These are phyloP conservation scores for Suhomyces canberraensis DNA, from an alignment of 805 yeast species.

Conservation along the genomic window DNA sequence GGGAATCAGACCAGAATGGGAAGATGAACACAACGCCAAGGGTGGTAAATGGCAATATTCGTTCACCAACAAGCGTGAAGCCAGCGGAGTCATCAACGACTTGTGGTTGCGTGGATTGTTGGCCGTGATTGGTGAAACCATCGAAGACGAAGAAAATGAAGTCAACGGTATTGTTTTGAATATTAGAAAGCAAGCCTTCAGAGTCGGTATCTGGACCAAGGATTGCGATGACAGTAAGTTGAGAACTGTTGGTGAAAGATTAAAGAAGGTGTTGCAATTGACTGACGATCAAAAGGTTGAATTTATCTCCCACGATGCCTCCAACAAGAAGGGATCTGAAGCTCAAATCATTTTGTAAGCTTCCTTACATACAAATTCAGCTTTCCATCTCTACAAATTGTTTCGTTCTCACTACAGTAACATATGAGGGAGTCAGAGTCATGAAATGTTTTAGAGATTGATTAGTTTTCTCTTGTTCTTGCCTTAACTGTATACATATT, in stretches of 20 bases:
- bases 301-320: conserved; percentile 66
- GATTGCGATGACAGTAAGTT: conserved; percentile 63
- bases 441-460: not conserved
- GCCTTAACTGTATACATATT: conserved; percentile 7
- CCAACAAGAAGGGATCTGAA: conserved; percentile 38
- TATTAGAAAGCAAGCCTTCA: conserved; percentile 76
- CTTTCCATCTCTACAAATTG: not conserved
- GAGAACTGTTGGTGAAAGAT: conserved; percentile 76
- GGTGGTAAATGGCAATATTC: conserved; percentile 91
- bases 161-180: conserved; percentile 93
- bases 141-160: conserved; percentile 77
- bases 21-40: conserved; percentile 76
- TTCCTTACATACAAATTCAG: too few species aligned
- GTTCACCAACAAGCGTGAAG: conserved; percentile 65
- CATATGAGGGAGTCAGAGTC: not conserved
- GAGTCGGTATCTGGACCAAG: conserved; percentile 92
- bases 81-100: conserved; percentile 67
- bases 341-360: conserved; percentile 32
- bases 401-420: not conserved
- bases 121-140: conserved; percentile 92
- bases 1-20: conserved; percentile 98
- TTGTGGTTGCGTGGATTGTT: conserved; percentile 88
- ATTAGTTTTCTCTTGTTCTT: not conserved
- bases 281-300: conserved; percentile 74
- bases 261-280: conserved; percentile 80